Evolutionary conservation across 2,329 filamentous ascomycete species (phyloP).

Genomic region (Aschersonia sp.): DNA sequence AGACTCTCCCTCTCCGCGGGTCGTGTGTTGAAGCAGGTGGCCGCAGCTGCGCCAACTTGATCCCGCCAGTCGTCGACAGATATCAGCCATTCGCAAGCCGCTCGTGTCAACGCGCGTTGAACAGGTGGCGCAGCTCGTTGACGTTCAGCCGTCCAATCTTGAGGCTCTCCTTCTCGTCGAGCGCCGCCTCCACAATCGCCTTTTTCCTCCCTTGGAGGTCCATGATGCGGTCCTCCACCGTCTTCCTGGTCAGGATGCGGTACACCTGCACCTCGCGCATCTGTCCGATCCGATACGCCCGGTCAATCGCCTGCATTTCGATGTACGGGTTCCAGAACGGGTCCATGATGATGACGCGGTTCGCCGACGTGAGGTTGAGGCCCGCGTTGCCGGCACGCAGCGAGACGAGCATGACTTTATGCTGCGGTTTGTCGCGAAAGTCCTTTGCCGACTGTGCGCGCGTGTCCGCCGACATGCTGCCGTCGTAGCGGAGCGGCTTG

Average conservation of each 20-base stretch:
- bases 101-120: slow-evolving; percentile 19
- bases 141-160: slow-evolving; percentile 51
- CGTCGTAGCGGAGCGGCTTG: slow-evolving; percentile 61
- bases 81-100: too few relatives aligned
- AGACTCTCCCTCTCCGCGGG: too few relatives aligned
- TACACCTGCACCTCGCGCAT: slow-evolving; percentile 60
- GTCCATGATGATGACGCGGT: slow-evolving; percentile 78
- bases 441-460: slow-evolving; percentile 55
- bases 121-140: slow-evolving; percentile 56
- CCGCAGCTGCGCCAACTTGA: too few relatives aligned
- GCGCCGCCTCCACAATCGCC: slow-evolving; percentile 58
- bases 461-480: slow-evolving; percentile 54
- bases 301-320: slow-evolving; percentile 83
- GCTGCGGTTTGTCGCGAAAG: slow-evolving; percentile 49
- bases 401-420: slow-evolving; percentile 67
- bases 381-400: slow-evolving; percentile 72
- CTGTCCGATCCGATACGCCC: slow-evolving; percentile 80
- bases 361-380: slow-evolving; percentile 71
- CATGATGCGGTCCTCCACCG: slow-evolving; percentile 79
- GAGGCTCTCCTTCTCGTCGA: slow-evolving; percentile 60
- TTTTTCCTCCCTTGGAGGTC: slow-evolving; percentile 67
- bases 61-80: too few relatives aligned
- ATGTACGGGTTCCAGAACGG: slow-evolving; percentile 93
- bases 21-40: too few relatives aligned
- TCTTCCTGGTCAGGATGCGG: slow-evolving; percentile 59